These are phyloP conservation scores for Saccharomyces hybrid DNA, from an alignment of 1,139 yeast species.

Conservation along the genomic window DNA sequence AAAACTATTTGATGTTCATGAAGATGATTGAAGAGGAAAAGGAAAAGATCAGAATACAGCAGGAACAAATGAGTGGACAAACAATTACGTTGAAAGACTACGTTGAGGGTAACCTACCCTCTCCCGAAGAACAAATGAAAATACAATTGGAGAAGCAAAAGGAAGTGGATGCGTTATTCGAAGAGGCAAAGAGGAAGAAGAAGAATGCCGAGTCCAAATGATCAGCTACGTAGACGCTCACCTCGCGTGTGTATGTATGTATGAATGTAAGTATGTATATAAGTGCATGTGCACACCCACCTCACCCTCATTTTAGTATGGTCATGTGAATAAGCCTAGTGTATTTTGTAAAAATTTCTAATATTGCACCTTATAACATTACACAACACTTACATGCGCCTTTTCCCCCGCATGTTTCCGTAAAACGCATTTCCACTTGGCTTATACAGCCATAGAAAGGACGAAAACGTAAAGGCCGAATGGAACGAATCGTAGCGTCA, in stretches of 20 bases:
- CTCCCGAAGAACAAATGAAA: slow-evolving; percentile 77
- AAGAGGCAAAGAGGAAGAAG: slow-evolving; percentile 23
- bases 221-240: background rate
- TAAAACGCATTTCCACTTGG: too few relatives aligned
- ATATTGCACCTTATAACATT: background rate
- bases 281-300: background rate
- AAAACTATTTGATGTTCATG: slow-evolving; percentile 78
- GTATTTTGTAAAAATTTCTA: background rate
- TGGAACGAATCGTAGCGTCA: background rate
- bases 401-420: too few relatives aligned
- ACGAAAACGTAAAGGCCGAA: background rate
- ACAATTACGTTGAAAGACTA: slow-evolving; percentile 74
- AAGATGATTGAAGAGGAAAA: slow-evolving; percentile 83
- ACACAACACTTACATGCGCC: too few relatives aligned
- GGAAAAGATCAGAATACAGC: slow-evolving; percentile 72
- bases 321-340: background rate
- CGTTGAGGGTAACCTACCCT: slow-evolving; percentile 78
- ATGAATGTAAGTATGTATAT: background rate
- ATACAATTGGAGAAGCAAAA: slow-evolving; percentile 45
- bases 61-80: slow-evolving; percentile 74
- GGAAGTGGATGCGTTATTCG: slow-evolving; percentile 35
- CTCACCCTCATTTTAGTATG: background rate
- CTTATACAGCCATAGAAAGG: too few relatives aligned
- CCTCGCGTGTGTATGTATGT: background rate
- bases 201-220: background rate